Evolutionary conservation across 352 stramenopile species (phyloP).

Genomic region (Globisporangium viniferum): DNA sequence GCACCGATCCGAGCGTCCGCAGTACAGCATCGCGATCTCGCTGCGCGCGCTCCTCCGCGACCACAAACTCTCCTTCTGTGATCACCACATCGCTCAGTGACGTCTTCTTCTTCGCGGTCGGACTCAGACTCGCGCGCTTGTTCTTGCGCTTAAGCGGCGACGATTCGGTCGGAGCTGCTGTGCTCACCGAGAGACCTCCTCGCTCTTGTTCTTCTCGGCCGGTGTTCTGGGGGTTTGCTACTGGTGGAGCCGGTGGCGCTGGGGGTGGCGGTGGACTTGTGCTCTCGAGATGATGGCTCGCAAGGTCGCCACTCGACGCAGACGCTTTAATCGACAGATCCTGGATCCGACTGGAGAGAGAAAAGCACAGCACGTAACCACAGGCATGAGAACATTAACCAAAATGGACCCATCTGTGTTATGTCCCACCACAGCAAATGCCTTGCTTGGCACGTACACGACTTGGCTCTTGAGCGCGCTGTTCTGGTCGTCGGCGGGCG

Average conservation of each 20-base stretch:
- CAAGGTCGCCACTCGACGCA: not conserved
- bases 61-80: conserved; percentile 43
- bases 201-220: not conserved
- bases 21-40: conserved; percentile 12
- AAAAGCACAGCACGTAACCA: not conserved
- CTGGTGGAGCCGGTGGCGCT: not conserved
- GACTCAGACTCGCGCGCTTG: conserved; percentile 33
- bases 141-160: conserved; percentile 33
- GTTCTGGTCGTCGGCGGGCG: not conserved
- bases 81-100: conserved; percentile 35
- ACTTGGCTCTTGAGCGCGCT: conserved; percentile 6
- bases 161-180: not conserved
- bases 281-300: not conserved
- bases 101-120: conserved; percentile 17
- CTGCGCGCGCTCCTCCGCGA: conserved; percentile 41
- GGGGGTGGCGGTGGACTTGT: not conserved
- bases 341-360: conserved; percentile 26
- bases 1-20: conserved; percentile 50
- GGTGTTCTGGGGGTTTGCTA: not conserved
- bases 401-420: not conserved
- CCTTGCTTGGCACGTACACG: not conserved
- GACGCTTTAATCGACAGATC: conserved; percentile 29
- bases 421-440: not conserved
- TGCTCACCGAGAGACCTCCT: not conserved
- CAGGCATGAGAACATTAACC: not conserved